Conservation (phyloP, 176 grass and related monocot species). For the Aechmea fasciata region DNA sequence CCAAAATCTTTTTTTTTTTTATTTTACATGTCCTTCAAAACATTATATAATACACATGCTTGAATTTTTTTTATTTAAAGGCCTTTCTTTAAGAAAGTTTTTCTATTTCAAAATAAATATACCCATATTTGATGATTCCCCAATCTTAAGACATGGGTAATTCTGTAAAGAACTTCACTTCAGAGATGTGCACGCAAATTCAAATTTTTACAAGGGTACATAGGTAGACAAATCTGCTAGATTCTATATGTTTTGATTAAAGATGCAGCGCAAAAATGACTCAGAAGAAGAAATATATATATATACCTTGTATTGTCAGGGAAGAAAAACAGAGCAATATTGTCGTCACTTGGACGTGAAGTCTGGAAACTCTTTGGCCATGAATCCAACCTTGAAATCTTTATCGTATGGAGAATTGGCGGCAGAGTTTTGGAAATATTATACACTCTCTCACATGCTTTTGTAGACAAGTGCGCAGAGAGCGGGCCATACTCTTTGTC, state of each 20-base stretch:
- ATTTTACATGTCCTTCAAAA: too few species aligned
- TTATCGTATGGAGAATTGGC: conserved; percentile 30
- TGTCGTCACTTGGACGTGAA: conserved; percentile 43
- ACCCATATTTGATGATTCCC: too few species aligned
- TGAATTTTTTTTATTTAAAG: too few species aligned
- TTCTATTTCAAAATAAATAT: neutral
- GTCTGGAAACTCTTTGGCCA: conserved; percentile 56
- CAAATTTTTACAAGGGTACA: too few species aligned
- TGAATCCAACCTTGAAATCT: conserved; percentile 28
- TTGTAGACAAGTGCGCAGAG: conserved; percentile 44
- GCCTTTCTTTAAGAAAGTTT: neutral
- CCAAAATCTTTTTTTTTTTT: too few species aligned
- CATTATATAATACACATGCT: too few species aligned
- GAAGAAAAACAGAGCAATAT: conserved; percentile 72
- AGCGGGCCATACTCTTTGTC: conserved; percentile 24
- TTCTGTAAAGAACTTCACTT: neutral
- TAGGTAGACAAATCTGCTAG: too few species aligned
- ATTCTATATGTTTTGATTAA: too few species aligned
- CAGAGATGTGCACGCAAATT: too few species aligned
- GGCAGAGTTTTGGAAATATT: conserved; percentile 30
- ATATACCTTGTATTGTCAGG: conserved; percentile 26
- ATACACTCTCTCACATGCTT: conserved; percentile 45
- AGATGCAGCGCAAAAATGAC: too few species aligned
- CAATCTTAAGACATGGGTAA: too few species aligned
- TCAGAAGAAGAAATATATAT: neutral